Evolutionary conservation across 164 flowering plant genomes (phyloP).

Genomic region (Umbilicus rupestris): DNA sequence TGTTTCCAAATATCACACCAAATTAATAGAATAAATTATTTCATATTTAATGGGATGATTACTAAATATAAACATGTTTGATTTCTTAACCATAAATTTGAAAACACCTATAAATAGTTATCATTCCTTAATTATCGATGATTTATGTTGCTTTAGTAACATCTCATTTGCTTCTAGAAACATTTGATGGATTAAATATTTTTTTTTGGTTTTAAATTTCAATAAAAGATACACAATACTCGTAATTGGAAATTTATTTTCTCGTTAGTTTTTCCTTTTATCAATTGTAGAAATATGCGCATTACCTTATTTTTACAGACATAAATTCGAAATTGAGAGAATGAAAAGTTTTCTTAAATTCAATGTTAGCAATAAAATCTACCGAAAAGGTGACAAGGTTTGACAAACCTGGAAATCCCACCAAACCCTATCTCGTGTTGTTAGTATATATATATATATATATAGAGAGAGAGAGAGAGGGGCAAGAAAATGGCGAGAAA

Average conservation of each 20-base stretch:
- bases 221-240: too few relatives aligned
- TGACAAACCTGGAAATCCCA: not conserved
- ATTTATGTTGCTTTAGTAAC: too few relatives aligned
- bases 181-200: too few relatives aligned
- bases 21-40: not conserved
- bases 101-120: not conserved
- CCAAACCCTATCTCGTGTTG: not conserved
- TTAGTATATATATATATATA: not conserved
- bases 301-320: not conserved
- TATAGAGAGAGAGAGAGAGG: not conserved
- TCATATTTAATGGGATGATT: not conserved
- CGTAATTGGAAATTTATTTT: too few relatives aligned
- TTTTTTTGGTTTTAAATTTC: too few relatives aligned
- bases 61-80: not conserved
- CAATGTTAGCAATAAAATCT: not conserved
- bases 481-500: constrained; percentile 20
- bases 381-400: not conserved
- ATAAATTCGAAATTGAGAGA: not conserved
- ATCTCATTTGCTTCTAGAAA: too few relatives aligned
- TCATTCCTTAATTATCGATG: not conserved
- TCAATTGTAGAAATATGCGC: too few relatives aligned
- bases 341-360: not conserved
- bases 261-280: too few relatives aligned
- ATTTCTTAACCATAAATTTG: not conserved
- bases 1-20: not conserved